Conservation (phyloP, 2,329 filamentous ascomycete species). For the Claviceps capensis region DNA sequence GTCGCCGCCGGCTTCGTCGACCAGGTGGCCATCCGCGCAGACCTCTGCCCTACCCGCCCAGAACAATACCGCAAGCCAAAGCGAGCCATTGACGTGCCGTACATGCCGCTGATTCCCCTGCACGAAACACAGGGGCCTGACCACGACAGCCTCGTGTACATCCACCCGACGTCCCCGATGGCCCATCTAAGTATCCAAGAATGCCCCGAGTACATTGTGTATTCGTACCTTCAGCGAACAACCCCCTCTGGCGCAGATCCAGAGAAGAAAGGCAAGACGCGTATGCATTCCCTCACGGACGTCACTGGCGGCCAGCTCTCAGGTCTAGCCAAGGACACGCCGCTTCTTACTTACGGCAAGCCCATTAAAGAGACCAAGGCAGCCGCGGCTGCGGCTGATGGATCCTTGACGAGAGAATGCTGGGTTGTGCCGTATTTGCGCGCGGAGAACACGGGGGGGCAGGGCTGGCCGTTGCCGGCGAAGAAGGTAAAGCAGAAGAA, state of each 20-base stretch:
- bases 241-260: conserved; percentile 34
- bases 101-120: conserved; percentile 69
- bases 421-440: conserved; percentile 71
- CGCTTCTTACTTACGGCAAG: conserved; percentile 73
- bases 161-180: conserved; percentile 76
- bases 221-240: conserved; percentile 68
- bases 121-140: conserved; percentile 26
- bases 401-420: conserved; percentile 48
- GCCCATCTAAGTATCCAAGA: conserved; percentile 54
- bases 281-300: conserved; percentile 80
- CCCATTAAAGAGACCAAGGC: conserved; percentile 68
- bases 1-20: conserved; percentile 87
- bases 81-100: conserved; percentile 85
- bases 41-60: conserved; percentile 63
- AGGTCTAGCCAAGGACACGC: conserved; percentile 70
- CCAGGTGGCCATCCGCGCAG: conserved; percentile 82
- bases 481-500: conserved; percentile 72
- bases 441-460: conserved; percentile 50
- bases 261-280: conserved; percentile 52
- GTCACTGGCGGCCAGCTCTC: conserved; percentile 64
- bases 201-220: conserved; percentile 79
- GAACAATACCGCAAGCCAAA: conserved; percentile 55
- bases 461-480: conserved; percentile 77
- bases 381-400: conserved; percentile 20
- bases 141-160: conserved; percentile 59